A percentile compares a stretch with the other conserved stretches of the same genome.
Evolutionary conservation across 2,329 filamentous ascomycete genomes (phyloP).

Genomic region (Thermomyces lanuginosus): DNA sequence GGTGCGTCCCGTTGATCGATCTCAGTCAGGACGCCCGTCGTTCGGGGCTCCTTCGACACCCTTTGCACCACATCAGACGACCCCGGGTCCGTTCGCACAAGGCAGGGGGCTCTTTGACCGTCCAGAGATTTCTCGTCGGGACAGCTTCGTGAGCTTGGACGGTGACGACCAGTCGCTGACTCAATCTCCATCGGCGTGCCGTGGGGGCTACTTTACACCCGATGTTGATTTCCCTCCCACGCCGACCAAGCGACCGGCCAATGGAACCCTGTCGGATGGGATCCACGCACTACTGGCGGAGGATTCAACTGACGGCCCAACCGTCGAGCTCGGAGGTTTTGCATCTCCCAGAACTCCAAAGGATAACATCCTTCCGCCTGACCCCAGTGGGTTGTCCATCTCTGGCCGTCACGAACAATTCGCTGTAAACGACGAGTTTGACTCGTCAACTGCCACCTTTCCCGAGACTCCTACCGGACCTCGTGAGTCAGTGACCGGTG

Average conservation of each 20-base stretch:
- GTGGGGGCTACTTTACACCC: constrained; percentile 40
- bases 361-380: constrained; percentile 56
- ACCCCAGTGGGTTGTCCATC: constrained; percentile 70
- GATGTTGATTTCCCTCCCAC: constrained; percentile 78
- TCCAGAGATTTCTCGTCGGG: constrained; percentile 36
- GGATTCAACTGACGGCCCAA: background rate
- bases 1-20: constrained; percentile 45
- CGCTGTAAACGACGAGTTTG: constrained; percentile 36
- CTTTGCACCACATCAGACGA: constrained; percentile 49
- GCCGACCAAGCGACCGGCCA: constrained; percentile 53
- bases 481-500: constrained; percentile 41
- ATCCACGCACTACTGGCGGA: too few species aligned
- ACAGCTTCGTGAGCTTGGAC: constrained; percentile 67
- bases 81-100: constrained; percentile 51
- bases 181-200: constrained; percentile 38
- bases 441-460: constrained; percentile 35
- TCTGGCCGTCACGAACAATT: too few species aligned
- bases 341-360: constrained; percentile 51
- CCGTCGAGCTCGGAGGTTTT: constrained; percentile 31
- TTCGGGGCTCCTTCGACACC: constrained; percentile 71
- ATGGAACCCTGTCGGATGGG: too few species aligned
- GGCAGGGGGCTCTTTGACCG: constrained; percentile 45
- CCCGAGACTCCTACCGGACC: constrained; percentile 71
- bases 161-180: constrained; percentile 52
- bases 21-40: constrained; percentile 49